Evolutionary conservation across 768 basidiomycete genomes (phyloP).

Genomic region (Phlegmacium glaucopus): DNA sequence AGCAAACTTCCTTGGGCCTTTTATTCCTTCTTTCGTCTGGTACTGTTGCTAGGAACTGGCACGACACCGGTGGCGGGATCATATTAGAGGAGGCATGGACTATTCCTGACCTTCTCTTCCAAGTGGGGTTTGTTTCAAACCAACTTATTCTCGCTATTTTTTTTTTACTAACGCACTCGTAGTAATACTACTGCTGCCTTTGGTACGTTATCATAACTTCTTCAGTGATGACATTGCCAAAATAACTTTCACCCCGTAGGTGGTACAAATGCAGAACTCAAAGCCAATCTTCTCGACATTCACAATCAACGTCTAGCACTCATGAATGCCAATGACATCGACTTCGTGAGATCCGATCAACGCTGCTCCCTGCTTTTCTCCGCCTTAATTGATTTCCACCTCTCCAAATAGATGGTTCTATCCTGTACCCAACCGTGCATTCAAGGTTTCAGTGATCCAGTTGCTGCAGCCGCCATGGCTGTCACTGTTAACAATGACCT

Average conservation of each 20-base stretch:
- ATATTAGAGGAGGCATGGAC: conserved; percentile 40
- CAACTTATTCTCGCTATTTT: neutral
- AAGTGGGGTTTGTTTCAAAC: conserved; percentile 18
- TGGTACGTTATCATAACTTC: conserved; percentile 6
- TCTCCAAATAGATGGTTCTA: conserved; percentile 42
- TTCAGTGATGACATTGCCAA: neutral
- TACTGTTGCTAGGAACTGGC: conserved; percentile 18
- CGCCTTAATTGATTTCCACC: neutral
- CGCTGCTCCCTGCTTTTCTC: neutral
- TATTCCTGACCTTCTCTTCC: conserved; percentile 26
- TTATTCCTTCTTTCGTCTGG: neutral
- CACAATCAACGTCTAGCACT: conserved; percentile 31
- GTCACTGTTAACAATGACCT: conserved; percentile 33
- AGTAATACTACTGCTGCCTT: conserved; percentile 17
- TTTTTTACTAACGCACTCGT: neutral
- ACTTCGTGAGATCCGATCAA: conserved; percentile 25
- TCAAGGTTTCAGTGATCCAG: conserved; percentile 35
- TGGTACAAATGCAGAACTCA: conserved; percentile 26
- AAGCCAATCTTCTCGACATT: conserved; percentile 34
- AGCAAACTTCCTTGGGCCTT: neutral
- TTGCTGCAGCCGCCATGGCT: conserved; percentile 30
- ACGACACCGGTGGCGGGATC: conserved; percentile 34
- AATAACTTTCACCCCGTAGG: conserved; percentile 15
- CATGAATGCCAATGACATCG: conserved; percentile 36
- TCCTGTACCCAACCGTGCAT: conserved; percentile 36